These are phyloP conservation scores for Trichoderma atrobrunneum DNA, from an alignment of 2,329 filamentous ascomycete genomes.

Conservation along the genomic window DNA sequence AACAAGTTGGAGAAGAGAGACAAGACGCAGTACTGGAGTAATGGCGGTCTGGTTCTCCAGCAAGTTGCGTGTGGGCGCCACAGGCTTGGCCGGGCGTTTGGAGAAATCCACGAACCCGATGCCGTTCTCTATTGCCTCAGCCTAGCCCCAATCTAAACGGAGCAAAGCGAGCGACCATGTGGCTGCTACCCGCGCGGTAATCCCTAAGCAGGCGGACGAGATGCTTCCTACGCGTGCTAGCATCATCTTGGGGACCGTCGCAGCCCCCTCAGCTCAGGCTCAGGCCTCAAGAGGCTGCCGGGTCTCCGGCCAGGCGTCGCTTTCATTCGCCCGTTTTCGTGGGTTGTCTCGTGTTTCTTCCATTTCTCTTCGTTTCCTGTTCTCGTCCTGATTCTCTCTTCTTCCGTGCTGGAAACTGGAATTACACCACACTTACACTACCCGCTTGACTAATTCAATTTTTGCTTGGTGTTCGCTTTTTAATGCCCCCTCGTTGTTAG, in stretches of 20 bases:
- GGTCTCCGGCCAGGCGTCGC: background rate
- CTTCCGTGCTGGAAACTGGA: background rate
- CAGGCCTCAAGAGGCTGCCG: background rate
- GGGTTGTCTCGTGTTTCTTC: background rate
- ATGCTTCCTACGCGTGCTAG: background rate
- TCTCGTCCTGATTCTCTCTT: background rate
- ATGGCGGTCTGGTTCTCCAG: background rate
- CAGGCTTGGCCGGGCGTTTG: background rate
- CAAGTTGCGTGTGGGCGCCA: background rate
- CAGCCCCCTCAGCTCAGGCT: background rate
- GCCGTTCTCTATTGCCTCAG: background rate
- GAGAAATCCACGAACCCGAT: background rate
- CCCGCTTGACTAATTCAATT: background rate
- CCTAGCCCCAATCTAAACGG: background rate
- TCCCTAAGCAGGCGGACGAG: constrained; percentile 4
- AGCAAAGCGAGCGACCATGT: background rate
- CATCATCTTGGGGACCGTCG: background rate
- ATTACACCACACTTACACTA: background rate
- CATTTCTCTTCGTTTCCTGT: background rate
- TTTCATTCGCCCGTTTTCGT: background rate
- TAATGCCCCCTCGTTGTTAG: background rate
- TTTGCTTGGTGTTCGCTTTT: background rate
- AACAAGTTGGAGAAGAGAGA: background rate
- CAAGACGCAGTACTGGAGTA: background rate
- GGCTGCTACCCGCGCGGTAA: constrained; percentile 17